Base-by-base conservation (phyloP, 805 yeast species). In the Jamesozyma rosinii region DNA sequence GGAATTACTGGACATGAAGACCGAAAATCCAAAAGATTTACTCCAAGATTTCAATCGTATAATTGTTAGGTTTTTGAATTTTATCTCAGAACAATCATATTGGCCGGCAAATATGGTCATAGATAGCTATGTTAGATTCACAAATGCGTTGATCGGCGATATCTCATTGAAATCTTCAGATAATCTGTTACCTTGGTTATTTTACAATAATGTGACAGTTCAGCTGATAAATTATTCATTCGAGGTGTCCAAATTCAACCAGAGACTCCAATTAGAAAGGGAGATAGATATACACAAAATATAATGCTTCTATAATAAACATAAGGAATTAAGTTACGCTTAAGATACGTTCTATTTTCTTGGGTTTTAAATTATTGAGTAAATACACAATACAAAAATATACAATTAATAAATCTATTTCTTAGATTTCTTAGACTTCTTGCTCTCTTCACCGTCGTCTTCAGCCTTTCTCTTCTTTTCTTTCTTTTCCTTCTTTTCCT, bases 371-470 rank as follows among this genome's bases (percentile, higher is more conserved):
- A 8, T 19, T 17, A 20, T 34, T 11, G 20, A 26, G 17, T n/a
- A 17, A 13, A 26, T 22, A 37, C 15, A 37, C 18, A 31, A 31
- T 31, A 31, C 18, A 35, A 35, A 35, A 41, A 41, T 21, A 30
- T 41, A 41, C 43, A 41, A 24, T 24, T 24, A 8, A 24, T 24
- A 11, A 24, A 26, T 48, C 55, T 59, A 68, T 57, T 68, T 67
- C 64, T 69, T 68, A 26, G 71, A 61, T 52, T 69, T 69, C 60
- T 68, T 69, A 57, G 65, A 51, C 52, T 63, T 63, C 54, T 60
- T 58, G 38, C 59, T 63, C 29, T 57, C 55, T 35, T 54, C 64
- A 35, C 49, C 61, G 39, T 58, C 67, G 30, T 43, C 46, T 30
- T 55, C 64, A 26, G 58, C 55, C 50, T 55, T 57, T 53, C 61